A percentile compares a stretch with the other conserved stretches of the same genome.
Conservation (phyloP, 805 yeast species). For the Lipomyces chichibuensis region DNA sequence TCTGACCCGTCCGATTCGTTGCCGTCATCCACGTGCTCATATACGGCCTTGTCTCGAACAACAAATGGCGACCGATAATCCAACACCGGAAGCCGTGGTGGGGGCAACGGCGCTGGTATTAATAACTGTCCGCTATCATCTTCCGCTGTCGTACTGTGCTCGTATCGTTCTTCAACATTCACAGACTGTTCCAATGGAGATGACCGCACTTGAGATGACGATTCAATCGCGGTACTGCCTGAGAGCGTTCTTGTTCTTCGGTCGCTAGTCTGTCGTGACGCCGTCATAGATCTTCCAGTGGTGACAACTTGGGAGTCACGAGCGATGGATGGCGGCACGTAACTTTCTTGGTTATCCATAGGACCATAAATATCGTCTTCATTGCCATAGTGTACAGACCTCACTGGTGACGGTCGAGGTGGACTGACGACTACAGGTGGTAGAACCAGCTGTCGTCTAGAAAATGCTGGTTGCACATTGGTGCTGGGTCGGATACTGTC, state of each 20-base stretch:
- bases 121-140: constrained; percentile 11
- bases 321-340: neutral
- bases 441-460: neutral
- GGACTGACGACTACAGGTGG: neutral
- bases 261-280: neutral
- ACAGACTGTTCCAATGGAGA: neutral
- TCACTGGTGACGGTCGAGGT: neutral
- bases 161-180: neutral
- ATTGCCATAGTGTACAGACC: neutral
- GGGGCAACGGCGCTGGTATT: constrained; percentile 14
- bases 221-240: neutral
- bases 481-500: neutral
- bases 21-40: neutral
- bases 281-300: neutral
- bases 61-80: constrained; percentile 17
- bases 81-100: constrained; percentile 19
- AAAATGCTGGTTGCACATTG: neutral
- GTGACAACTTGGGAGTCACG: neutral
- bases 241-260: constrained; percentile 2
- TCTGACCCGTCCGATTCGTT: constrained; percentile 3
- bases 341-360: neutral
- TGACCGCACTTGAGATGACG: neutral
- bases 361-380: neutral
- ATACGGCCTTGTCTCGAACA: neutral
- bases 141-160: neutral